Conservation (phyloP, 1,284 basidiomycete species). For the Austroboletus novae-zelandiae region DNA sequence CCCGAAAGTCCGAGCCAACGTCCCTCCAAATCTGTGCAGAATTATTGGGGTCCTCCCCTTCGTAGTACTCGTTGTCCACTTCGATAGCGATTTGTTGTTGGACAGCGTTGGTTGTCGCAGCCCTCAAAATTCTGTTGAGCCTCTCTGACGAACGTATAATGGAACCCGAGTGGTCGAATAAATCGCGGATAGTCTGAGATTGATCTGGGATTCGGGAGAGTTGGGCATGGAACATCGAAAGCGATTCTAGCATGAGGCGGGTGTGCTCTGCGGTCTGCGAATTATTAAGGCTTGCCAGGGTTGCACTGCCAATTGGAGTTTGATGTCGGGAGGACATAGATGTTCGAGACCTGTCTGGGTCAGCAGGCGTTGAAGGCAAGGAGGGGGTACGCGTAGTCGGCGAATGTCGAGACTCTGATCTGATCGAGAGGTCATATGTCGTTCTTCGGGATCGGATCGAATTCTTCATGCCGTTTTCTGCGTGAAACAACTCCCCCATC, state of each 20-base stretch:
- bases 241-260: constrained; percentile 62
- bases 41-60: constrained; percentile 30
- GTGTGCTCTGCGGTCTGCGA: constrained; percentile 54
- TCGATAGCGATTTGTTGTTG: constrained; percentile 73
- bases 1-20: constrained; percentile 68
- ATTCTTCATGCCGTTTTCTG: constrained; percentile 13
- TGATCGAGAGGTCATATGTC: constrained; percentile 24
- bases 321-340: constrained; percentile 19
- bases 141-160: constrained; percentile 62
- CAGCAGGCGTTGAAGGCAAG: constrained; percentile 20
- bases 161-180: constrained; percentile 58
- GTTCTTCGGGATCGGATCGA: constrained; percentile 24
- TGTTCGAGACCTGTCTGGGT: constrained; percentile 14
- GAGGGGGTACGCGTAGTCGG: constrained; percentile 14
- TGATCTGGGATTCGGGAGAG: constrained; percentile 49
- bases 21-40: constrained; percentile 61
- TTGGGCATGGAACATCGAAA: constrained; percentile 67
- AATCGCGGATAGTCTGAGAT: constrained; percentile 45
- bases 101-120: constrained; percentile 54
- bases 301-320: constrained; percentile 15
- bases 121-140: constrained; percentile 58
- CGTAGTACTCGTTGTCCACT: constrained; percentile 47
- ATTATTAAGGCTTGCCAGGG: constrained; percentile 17
- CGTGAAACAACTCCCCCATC: constrained; percentile 29
- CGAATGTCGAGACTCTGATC: constrained; percentile 22